These are phyloP conservation scores for Phytophthora cactorum DNA, from an alignment of 352 stramenopile species.

Conservation along the genomic window DNA sequence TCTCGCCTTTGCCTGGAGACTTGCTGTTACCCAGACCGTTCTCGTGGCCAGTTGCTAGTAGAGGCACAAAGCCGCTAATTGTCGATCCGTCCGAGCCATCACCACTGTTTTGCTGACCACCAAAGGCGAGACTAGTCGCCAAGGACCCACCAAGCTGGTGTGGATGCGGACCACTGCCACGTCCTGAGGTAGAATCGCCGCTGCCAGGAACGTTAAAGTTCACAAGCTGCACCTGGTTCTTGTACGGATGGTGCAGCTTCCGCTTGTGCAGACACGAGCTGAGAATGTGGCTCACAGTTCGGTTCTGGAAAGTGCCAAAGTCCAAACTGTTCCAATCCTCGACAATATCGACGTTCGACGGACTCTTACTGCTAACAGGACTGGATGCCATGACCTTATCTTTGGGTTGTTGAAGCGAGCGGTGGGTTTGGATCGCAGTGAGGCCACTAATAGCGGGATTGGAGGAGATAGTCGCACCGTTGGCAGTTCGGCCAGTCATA, in stretches of 20 bases:
- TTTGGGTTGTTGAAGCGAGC: slow-evolving; percentile 25
- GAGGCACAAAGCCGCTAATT: slow-evolving; percentile 39
- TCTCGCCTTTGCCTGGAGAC: slow-evolving; percentile 49
- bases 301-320: slow-evolving; percentile 85
- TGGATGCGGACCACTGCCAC: slow-evolving; percentile 19
- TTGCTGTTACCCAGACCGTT: slow-evolving; percentile 23
- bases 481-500: slow-evolving; percentile 10
- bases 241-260: slow-evolving; percentile 85
- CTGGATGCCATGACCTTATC: slow-evolving; percentile 62
- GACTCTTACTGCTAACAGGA: slow-evolving; percentile 66
- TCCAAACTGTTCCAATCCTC: slow-evolving; percentile 83
- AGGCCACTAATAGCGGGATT: slow-evolving; percentile 23
- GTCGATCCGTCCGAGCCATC: slow-evolving; percentile 21
- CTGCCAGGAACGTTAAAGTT: slow-evolving; percentile 77
- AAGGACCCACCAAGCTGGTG: slow-evolving; percentile 55
- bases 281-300: slow-evolving; percentile 84
- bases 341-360: slow-evolving; percentile 79
- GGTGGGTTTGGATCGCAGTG: slow-evolving; percentile 28
- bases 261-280: slow-evolving; percentile 85
- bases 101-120: slow-evolving; percentile 37
- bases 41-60: slow-evolving; percentile 44
- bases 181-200: slow-evolving; percentile 11
- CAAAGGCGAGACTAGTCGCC: slow-evolving; percentile 63
- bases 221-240: slow-evolving; percentile 84
- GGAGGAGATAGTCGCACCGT: slow-evolving; percentile 14